Evolutionary conservation across 2,329 filamentous ascomycete genomes (phyloP).

Genomic region (Davidsoniella virescens): DNA sequence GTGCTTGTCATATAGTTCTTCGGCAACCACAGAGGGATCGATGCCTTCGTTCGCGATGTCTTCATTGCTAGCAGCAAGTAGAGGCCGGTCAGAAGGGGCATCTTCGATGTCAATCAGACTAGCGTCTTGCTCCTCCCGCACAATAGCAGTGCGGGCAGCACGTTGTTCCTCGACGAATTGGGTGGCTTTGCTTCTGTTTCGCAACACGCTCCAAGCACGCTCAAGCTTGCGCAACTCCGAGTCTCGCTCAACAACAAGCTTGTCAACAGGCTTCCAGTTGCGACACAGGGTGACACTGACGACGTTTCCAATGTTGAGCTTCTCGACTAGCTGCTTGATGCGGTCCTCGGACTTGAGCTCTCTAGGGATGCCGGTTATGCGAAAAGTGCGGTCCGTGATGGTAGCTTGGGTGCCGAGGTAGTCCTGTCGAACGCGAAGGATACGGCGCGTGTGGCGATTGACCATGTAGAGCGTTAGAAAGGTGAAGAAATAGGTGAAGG

Average conservation of each 20-base stretch:
- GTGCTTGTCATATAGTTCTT: constrained; percentile 15
- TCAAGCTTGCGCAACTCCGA: constrained; percentile 57
- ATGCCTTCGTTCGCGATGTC: background rate
- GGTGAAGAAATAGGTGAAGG: constrained; percentile 91
- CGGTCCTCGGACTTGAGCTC: constrained; percentile 66
- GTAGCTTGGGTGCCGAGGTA: constrained; percentile 89
- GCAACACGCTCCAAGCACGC: constrained; percentile 62
- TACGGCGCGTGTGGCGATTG: constrained; percentile 63
- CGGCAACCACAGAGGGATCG: constrained; percentile 9
- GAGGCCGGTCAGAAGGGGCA: background rate
- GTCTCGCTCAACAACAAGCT: constrained; percentile 51
- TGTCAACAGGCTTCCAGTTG: constrained; percentile 72
- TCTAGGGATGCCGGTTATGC: constrained; percentile 70
- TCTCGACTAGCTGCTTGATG: constrained; percentile 76
- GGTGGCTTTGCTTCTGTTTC: constrained; percentile 33
- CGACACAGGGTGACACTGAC: constrained; percentile 75
- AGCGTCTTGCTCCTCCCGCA: background rate
- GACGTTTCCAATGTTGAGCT: constrained; percentile 75
- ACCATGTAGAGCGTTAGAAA: constrained; percentile 68
- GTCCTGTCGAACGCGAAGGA: constrained; percentile 74
- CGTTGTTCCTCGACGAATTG: background rate
- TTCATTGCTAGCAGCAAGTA: background rate
- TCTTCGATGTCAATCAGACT: constrained; percentile 11
- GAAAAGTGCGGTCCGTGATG: constrained; percentile 88
- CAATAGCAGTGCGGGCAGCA: background rate